Evolutionary conservation across 192 early-diverging fungal species (phyloP).

Genomic region (Linnemannia zychae): DNA sequence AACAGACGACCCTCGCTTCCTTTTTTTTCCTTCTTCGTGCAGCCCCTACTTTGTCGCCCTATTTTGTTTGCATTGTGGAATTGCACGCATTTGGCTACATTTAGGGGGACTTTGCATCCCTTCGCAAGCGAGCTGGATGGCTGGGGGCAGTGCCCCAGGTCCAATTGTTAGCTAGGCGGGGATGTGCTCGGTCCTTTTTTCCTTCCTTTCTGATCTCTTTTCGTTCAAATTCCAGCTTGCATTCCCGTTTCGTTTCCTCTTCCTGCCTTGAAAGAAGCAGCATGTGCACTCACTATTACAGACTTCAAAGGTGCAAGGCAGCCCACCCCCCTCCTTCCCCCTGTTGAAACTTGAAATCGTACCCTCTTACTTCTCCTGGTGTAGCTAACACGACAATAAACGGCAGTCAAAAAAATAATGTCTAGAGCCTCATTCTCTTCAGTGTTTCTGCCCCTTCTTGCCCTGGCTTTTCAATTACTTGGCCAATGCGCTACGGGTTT

Average conservation of each 20-base stretch:
- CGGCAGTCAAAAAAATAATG: too few species aligned
- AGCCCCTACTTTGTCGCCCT: neutral
- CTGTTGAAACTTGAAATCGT: too few species aligned
- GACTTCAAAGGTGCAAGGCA: too few species aligned
- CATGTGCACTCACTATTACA: too few species aligned
- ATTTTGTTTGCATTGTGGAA: neutral
- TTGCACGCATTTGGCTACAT: neutral
- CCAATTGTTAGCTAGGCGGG: too few species aligned
- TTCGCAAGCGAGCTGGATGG: too few species aligned
- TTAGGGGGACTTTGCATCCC: neutral
- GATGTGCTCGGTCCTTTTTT: neutral
- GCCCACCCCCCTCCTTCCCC: too few species aligned
- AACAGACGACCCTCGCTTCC: too few species aligned
- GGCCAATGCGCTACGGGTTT: neutral
- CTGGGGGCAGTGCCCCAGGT: too few species aligned
- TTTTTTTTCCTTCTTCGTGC: neutral
- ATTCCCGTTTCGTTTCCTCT: neutral
- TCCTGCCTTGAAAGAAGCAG: too few species aligned
- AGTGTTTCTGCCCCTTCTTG: neutral
- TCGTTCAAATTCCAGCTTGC: neutral
- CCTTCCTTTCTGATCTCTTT: neutral
- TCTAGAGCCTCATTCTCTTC: neutral
- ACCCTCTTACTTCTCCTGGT: too few species aligned
- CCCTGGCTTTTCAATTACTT: neutral
- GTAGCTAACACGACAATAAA: too few species aligned